Percentiles rank a stretch among this genome's conserved stretches.
These are phyloP conservation scores for Podospora comata DNA, from an alignment of 495 filamentous ascomycete species.

Conservation along the genomic window DNA sequence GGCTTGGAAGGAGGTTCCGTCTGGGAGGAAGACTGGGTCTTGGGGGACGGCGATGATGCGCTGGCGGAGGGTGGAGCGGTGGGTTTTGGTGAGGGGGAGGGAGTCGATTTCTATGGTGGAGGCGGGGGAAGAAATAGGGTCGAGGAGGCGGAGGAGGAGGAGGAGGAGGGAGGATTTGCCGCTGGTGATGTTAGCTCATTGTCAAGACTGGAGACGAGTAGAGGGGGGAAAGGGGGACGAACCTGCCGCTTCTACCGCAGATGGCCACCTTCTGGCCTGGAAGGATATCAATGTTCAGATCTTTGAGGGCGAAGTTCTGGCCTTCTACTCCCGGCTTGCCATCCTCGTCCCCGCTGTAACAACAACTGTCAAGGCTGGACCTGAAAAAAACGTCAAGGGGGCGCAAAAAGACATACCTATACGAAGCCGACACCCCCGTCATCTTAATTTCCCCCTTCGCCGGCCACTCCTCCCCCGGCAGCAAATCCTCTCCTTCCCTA, in stretches of 20 bases:
- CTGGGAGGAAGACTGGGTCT: conserved; percentile 57
- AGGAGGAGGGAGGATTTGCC: conserved; percentile 91
- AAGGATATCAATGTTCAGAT: conserved; percentile 22
- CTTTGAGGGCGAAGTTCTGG: conserved; percentile 22
- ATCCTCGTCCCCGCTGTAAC: neutral
- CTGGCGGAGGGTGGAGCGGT: conserved; percentile 21
- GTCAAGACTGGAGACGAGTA: neutral
- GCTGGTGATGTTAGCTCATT: conserved; percentile 9
- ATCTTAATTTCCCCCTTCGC: conserved; percentile 25
- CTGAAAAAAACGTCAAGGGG: neutral
- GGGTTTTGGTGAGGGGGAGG: conserved; percentile 19
- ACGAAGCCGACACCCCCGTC: conserved; percentile 25
- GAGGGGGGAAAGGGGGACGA: neutral
- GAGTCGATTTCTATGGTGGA: conserved; percentile 17
- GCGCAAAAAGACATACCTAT: conserved; percentile 17
- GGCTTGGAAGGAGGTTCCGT: conserved; percentile 37
- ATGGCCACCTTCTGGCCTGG: conserved; percentile 27
- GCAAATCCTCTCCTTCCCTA: conserved; percentile 22
- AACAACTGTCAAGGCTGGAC: neutral
- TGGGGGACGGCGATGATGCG: conserved; percentile 44
- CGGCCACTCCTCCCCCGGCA: conserved; percentile 28
- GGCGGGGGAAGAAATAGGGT: conserved; percentile 57
- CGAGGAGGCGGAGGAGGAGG: conserved; percentile 88
- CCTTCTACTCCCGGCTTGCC: conserved; percentile 32
- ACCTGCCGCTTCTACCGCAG: conserved; percentile 29